Evolutionary conservation across 768 basidiomycete species (phyloP).

Genomic region (Suillus brevipes): DNA sequence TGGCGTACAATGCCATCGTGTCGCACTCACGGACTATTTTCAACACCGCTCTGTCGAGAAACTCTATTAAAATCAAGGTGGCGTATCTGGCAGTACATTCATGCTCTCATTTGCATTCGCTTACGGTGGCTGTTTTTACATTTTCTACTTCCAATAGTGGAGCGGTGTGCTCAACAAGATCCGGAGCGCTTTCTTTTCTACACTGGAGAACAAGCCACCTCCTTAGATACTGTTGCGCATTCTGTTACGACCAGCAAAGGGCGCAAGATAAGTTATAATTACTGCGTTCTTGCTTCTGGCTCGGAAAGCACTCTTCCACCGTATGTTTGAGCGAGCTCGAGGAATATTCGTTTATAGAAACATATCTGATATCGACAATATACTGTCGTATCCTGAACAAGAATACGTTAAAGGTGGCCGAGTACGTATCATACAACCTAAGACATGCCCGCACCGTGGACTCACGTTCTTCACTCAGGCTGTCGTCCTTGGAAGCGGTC

Average conservation of each 20-base stretch:
- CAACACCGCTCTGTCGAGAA: constrained; percentile 58
- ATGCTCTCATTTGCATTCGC: not conserved
- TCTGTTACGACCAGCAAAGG: constrained; percentile 49
- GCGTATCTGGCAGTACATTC: not conserved
- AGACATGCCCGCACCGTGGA: not conserved
- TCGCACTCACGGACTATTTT: constrained; percentile 56
- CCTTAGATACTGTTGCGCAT: constrained; percentile 39
- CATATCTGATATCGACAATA: constrained; percentile 63
- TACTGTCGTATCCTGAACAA: constrained; percentile 57
- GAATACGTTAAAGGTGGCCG: constrained; percentile 38
- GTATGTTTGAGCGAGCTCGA: constrained; percentile 45
- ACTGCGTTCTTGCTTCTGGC: constrained; percentile 69
- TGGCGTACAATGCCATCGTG: constrained; percentile 61
- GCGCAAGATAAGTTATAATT: constrained; percentile 52
- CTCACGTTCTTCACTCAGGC: constrained; percentile 26
- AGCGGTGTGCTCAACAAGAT: constrained; percentile 62
- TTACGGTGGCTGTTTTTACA: not conserved
- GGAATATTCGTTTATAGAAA: constrained; percentile 76
- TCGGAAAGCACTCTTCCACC: constrained; percentile 64
- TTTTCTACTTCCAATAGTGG: constrained; percentile 30
- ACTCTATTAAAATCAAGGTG: constrained; percentile 56
- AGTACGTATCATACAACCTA: constrained; percentile 14
- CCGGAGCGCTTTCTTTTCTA: constrained; percentile 56
- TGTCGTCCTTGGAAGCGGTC: constrained; percentile 65
- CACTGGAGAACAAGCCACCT: constrained; percentile 47